Base-by-base conservation (phyloP, 2,329 filamentous ascomycete genomes). In the Cytospora leucostoma region DNA sequence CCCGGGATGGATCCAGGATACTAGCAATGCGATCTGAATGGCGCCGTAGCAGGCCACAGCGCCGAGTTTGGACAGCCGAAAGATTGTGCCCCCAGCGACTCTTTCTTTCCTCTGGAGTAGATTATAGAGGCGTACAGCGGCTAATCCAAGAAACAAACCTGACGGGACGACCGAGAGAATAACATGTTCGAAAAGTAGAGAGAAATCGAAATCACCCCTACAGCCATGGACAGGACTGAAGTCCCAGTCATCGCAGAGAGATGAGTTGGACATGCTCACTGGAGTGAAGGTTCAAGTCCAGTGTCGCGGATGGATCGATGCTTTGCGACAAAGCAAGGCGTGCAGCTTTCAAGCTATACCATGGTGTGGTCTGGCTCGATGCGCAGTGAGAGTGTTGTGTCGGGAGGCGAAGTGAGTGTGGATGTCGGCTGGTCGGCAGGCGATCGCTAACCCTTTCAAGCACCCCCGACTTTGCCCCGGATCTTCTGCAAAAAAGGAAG, bases 161-260 rank as follows among this genome's bases (percentile, higher is more conserved):
- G 55, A 57, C 12, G 55, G 55, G 15, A 40, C 34, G 21, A 57
- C 21, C 15, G 55, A 57, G 12, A 57, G 55, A 17, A 57, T 44
- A 15, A n/a, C 44, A 12, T 57, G 55, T 32, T 57, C 55, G 38
- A 57, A 57, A n/a, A 57, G n/a, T 11, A 57, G 55, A 19, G 55
- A 38, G 55, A 57, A 57, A 37, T 57, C 55, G 21, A 57, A 57
- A 15, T 40, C 38, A 19, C 55, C 55, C 49, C 49, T 27, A 32
- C 49, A 51, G 49, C 49, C 49, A 27, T 15, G n/a, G 50, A 52
- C 50, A 5, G 50, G 50, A 21, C 50, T 27, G 27, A 52, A 52
- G 50, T 52, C 34, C 27, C 15, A 52, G 50, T 52, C 50, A 33
- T 52, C 50, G 50, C 50, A 52, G 27, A 6, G 50, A 6, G 50